Evolutionary conservation across 164 flowering plant genomes (phyloP).

Genomic region (Umbellularia californica): DNA sequence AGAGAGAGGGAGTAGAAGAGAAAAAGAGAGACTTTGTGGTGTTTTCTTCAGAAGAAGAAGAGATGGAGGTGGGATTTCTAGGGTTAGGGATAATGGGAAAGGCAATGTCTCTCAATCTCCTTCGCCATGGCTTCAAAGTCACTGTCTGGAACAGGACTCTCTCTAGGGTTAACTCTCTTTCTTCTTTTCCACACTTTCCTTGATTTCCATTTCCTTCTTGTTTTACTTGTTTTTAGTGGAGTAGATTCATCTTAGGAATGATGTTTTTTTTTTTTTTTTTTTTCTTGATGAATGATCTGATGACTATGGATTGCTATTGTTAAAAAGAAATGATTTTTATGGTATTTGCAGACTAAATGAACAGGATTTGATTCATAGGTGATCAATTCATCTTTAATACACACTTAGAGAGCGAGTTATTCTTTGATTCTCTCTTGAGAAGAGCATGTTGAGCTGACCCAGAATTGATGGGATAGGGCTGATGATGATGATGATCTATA

Average conservation of each 20-base stretch:
- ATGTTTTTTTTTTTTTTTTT: too few relatives aligned
- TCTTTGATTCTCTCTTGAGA: too few relatives aligned
- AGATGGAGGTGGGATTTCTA: slow-evolving; percentile 85
- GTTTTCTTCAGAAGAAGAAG: not conserved
- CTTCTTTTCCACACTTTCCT: not conserved
- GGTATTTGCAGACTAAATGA: too few relatives aligned
- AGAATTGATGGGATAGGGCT: not conserved
- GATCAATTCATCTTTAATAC: too few relatives aligned
- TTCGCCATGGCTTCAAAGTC: slow-evolving; percentile 74
- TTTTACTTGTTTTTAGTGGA: not conserved
- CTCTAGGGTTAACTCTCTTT: slow-evolving; percentile 48
- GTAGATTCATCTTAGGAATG: not conserved
- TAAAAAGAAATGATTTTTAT: too few relatives aligned
- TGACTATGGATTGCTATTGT: too few relatives aligned
- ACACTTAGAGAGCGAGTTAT: not conserved
- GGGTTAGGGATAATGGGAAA: slow-evolving; percentile 98
- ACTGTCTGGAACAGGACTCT: slow-evolving; percentile 98
- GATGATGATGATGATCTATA: too few relatives aligned
- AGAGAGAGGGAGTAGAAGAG: not conserved
- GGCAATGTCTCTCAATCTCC: slow-evolving; percentile 82
- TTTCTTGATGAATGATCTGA: too few relatives aligned
- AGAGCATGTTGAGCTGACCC: not conserved
- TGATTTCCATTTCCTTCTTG: not conserved
- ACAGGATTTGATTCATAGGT: not conserved
- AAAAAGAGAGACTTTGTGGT: not conserved